phyloP scores from a whole-genome alignment of 768 basidiomycete species.

The Boletales sp. region DNA sequence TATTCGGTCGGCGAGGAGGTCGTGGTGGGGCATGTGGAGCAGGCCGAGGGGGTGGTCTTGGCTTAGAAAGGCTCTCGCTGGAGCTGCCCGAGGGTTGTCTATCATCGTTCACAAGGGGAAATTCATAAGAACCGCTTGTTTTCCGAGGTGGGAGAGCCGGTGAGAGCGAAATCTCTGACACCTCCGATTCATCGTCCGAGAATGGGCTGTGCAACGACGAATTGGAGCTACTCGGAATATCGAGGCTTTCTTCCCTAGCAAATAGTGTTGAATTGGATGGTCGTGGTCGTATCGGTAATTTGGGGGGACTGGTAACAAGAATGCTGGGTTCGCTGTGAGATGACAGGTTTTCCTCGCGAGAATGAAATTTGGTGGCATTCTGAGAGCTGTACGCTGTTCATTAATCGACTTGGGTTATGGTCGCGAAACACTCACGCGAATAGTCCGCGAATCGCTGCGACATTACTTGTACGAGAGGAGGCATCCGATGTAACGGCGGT shows the following conservation, averaged over 20 bases:
- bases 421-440: slow-evolving; percentile 16
- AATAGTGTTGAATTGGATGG: slow-evolving; percentile 16
- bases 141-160: slow-evolving; percentile 7
- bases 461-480: slow-evolving; percentile 19
- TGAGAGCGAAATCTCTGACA: slow-evolving; percentile 20
- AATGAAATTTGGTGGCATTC: slow-evolving; percentile 19
- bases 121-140: slow-evolving; percentile 3
- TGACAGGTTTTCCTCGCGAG: slow-evolving; percentile 12
- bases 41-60: slow-evolving; percentile 22
- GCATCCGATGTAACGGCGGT: not conserved
- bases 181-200: slow-evolving; percentile 28
- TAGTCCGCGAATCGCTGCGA: slow-evolving; percentile 39
- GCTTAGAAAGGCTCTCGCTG: slow-evolving; percentile 17
- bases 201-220: slow-evolving; percentile 27
- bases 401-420: not conserved
- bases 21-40: slow-evolving; percentile 13
- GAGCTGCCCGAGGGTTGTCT: slow-evolving; percentile 22
- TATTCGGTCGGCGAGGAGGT: slow-evolving; percentile 17
- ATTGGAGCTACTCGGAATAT: slow-evolving; percentile 16
- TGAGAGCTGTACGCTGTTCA: slow-evolving; percentile 8
- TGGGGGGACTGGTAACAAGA: slow-evolving; percentile 20
- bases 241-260: slow-evolving; percentile 17
- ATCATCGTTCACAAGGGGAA: not conserved
- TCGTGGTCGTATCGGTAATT: slow-evolving; percentile 11
- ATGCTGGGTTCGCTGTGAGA: slow-evolving; percentile 25